These are phyloP conservation scores for Candida labiduridarum DNA, from an alignment of 1,139 yeast genomes.

Conservation along the genomic window DNA sequence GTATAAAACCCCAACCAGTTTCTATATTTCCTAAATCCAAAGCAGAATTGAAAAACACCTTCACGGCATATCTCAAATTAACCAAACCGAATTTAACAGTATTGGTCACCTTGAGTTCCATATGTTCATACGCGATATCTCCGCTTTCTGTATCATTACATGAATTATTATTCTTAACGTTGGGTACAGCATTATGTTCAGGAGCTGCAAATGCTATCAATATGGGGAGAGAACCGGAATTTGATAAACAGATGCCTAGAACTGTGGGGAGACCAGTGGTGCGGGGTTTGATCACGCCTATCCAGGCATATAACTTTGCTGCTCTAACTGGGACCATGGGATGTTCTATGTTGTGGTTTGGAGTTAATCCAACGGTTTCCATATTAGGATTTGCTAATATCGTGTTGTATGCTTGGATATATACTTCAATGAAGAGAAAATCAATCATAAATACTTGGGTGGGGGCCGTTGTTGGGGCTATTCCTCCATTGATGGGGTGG, in stretches of 20 bases:
- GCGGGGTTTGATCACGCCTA: slow-evolving; percentile 72
- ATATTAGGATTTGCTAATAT: slow-evolving; percentile 76
- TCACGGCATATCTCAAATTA: slow-evolving; percentile 70
- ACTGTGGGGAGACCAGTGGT: slow-evolving; percentile 92
- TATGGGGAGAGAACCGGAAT: slow-evolving; percentile 95
- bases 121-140: slow-evolving; percentile 90
- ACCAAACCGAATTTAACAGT: slow-evolving; percentile 89
- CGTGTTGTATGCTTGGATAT: slow-evolving; percentile 81
- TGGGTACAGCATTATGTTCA: slow-evolving; percentile 86
- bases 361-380: slow-evolving; percentile 88
- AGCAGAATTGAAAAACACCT: slow-evolving; percentile 29
- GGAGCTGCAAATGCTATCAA: slow-evolving; percentile 96
- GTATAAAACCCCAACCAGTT: slow-evolving; percentile 15
- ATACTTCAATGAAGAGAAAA: slow-evolving; percentile 85
- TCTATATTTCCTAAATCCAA: slow-evolving; percentile 13
- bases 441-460: slow-evolving; percentile 95
- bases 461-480: slow-evolving; percentile 97
- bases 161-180: slow-evolving; percentile 69
- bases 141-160: slow-evolving; percentile 76
- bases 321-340: slow-evolving; percentile 73
- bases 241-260: slow-evolving; percentile 84
- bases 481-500: slow-evolving; percentile 99
- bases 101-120: slow-evolving; percentile 85
- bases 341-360: slow-evolving; percentile 63
- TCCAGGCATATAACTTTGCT: slow-evolving; percentile 82